These are phyloP conservation scores for Pythium sp. DNA, from an alignment of 352 stramenopile genomes.

Conservation along the genomic window DNA sequence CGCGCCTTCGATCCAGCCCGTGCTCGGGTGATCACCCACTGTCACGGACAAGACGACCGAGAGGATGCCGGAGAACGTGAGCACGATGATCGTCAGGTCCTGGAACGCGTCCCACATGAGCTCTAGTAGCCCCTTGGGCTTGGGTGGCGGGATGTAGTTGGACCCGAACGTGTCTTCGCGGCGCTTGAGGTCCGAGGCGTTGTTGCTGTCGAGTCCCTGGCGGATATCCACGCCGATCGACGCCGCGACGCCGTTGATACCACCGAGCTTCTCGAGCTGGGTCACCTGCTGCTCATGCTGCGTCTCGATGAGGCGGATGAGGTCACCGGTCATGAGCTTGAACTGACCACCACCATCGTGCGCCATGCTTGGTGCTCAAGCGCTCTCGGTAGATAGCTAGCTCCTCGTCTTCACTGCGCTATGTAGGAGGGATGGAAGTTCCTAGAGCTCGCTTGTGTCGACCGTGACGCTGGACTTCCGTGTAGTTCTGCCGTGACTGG, in stretches of 20 bases:
- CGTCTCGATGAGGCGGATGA: slow-evolving; percentile 75
- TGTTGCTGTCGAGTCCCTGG: slow-evolving; percentile 48
- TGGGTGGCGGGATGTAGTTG: slow-evolving; percentile 66
- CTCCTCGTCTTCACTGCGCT: background rate
- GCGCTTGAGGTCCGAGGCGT: slow-evolving; percentile 37
- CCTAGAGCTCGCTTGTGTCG: background rate
- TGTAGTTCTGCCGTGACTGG: background rate
- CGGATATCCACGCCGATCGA: slow-evolving; percentile 43
- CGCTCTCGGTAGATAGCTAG: background rate
- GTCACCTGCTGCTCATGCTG: slow-evolving; percentile 51
- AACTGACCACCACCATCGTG: slow-evolving; percentile 21
- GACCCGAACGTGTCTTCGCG: slow-evolving; percentile 61
- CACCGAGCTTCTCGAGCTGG: slow-evolving; percentile 50
- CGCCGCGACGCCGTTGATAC: slow-evolving; percentile 52
- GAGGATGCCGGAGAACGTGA: slow-evolving; percentile 50
- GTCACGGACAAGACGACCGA: slow-evolving; percentile 53
- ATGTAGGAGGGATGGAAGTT: background rate
- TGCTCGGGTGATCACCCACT: slow-evolving; percentile 54
- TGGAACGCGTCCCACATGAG: slow-evolving; percentile 91
- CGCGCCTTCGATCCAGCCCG: slow-evolving; percentile 87
- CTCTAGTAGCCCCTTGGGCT: slow-evolving; percentile 49
- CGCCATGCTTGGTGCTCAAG: slow-evolving; percentile 1
- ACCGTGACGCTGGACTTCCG: background rate
- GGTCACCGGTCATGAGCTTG: slow-evolving; percentile 45
- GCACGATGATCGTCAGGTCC: slow-evolving; percentile 69